Evolutionary conservation across 2,329 filamentous ascomycete species (phyloP).

Genomic region (Apiospora pterosperma): DNA sequence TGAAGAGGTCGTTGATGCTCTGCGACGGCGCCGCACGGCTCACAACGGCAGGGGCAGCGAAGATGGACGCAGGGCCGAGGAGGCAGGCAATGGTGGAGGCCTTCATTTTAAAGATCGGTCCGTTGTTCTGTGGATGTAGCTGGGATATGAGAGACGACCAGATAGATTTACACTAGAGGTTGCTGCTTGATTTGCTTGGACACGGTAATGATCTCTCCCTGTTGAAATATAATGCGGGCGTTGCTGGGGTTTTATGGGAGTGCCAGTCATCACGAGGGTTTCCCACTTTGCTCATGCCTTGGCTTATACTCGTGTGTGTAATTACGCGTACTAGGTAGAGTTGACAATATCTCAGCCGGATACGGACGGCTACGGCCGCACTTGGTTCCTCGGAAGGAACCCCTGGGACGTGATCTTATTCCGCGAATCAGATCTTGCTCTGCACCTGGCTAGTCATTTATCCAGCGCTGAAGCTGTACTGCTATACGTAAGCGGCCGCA

Average conservation of each 20-base stretch:
- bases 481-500: background rate
- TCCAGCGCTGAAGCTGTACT: background rate
- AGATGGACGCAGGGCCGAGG: conserved; percentile 28
- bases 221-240: background rate
- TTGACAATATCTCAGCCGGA: too few relatives aligned
- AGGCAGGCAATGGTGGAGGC: conserved; percentile 29
- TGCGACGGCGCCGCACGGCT: conserved; percentile 25
- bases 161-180: background rate
- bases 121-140: background rate
- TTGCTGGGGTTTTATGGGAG: background rate
- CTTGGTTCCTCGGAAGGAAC: background rate
- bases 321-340: too few relatives aligned
- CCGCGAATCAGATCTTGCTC: background rate
- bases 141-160: background rate
- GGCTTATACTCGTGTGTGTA: too few relatives aligned
- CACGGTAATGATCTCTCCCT: background rate
- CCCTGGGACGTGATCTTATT: background rate
- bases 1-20: conserved; percentile 54
- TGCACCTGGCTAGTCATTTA: background rate
- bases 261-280: background rate
- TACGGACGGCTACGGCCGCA: background rate
- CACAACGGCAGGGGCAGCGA: conserved; percentile 44
- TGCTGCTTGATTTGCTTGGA: background rate
- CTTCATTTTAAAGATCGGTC: conserved; percentile 21
- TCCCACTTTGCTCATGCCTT: background rate